Percentiles rank a stretch among this genome's conserved stretches.
Evolutionary conservation across 768 basidiomycete species (phyloP).

Genomic region (Leccinum arenicola): DNA sequence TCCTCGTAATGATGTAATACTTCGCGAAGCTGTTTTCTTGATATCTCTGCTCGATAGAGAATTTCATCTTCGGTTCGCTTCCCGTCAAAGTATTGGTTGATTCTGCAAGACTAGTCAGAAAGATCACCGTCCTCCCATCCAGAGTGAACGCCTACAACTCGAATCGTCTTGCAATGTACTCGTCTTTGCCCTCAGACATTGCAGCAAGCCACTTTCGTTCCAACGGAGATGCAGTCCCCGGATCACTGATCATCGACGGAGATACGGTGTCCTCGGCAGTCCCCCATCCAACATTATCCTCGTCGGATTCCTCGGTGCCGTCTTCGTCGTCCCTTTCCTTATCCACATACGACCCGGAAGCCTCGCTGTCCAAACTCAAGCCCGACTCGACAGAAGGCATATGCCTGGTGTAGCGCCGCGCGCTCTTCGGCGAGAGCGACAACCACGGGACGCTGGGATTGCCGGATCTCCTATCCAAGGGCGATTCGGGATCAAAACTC

Average conservation of each 20-base stretch:
- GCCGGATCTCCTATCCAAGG: slow-evolving; percentile 13
- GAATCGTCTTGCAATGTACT: slow-evolving; percentile 66
- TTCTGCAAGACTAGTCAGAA: slow-evolving; percentile 44
- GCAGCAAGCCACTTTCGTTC: slow-evolving; percentile 84
- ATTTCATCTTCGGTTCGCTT: slow-evolving; percentile 92
- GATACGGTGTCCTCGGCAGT: slow-evolving; percentile 45
- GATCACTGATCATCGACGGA: slow-evolving; percentile 77
- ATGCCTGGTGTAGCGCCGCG: slow-evolving; percentile 44
- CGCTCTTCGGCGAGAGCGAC: slow-evolving; percentile 53
- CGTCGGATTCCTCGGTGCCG: slow-evolving; percentile 42
- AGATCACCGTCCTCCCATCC: background rate
- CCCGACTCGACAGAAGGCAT: slow-evolving; percentile 47
- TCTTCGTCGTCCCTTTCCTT: slow-evolving; percentile 34
- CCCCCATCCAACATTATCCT: slow-evolving; percentile 48
- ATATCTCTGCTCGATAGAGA: slow-evolving; percentile 82
- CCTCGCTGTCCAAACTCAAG: slow-evolving; percentile 34
- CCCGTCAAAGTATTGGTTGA: slow-evolving; percentile 93
- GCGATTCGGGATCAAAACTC: slow-evolving; percentile 19
- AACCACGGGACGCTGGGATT: slow-evolving; percentile 42
- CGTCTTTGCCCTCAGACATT: slow-evolving; percentile 85
- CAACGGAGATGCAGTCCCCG: slow-evolving; percentile 73
- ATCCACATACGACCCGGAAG: slow-evolving; percentile 26
- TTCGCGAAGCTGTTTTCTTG: slow-evolving; percentile 78
- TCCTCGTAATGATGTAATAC: slow-evolving; percentile 85
- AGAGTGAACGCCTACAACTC: slow-evolving; percentile 54